phyloP scores from a whole-genome alignment of 2,329 filamentous ascomycete genomes.

The Lachnellula hyalina region DNA sequence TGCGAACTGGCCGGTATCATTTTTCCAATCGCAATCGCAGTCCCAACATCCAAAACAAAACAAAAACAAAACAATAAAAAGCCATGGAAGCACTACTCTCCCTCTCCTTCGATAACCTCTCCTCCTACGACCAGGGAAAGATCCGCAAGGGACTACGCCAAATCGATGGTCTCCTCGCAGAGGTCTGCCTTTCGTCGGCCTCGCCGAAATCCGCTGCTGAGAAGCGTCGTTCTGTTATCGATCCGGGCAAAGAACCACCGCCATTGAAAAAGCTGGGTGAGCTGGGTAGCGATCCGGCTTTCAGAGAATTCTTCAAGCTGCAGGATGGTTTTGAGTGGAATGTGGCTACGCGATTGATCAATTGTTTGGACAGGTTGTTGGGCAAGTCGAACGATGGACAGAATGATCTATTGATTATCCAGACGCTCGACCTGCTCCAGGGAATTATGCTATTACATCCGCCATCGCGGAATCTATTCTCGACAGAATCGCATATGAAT shows the following conservation, averaged over 20 bases:
- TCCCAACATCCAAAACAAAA: slow-evolving; percentile 6
- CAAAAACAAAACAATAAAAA: slow-evolving; percentile 13
- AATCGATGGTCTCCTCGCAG: neutral
- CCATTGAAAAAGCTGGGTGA: slow-evolving; percentile 59
- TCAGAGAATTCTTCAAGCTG: slow-evolving; percentile 91
- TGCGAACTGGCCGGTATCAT: neutral
- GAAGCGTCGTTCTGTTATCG: slow-evolving; percentile 28
- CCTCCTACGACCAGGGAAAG: slow-evolving; percentile 52
- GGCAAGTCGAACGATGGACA: slow-evolving; percentile 76
- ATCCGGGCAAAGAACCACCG: slow-evolving; percentile 35
- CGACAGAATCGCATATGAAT: slow-evolving; percentile 91
- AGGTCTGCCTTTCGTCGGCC: slow-evolving; percentile 83
- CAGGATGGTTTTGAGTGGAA: slow-evolving; percentile 99
- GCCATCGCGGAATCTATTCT: slow-evolving; percentile 80
- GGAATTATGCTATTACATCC: slow-evolving; percentile 84
- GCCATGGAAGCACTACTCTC: slow-evolving; percentile 87
- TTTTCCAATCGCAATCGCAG: neutral
- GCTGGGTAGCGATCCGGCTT: slow-evolving; percentile 77
- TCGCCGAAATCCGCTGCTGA: slow-evolving; percentile 72
- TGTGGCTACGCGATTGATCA: slow-evolving; percentile 78
- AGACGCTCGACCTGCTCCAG: slow-evolving; percentile 82
- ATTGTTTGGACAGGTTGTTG: slow-evolving; percentile 79
- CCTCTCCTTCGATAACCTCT: slow-evolving; percentile 88
- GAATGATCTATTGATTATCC: slow-evolving; percentile 84
- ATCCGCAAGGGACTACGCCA: slow-evolving; percentile 62